phyloP scores from a whole-genome alignment of 768 basidiomycete species.

The Daedaleopsis nitida region DNA sequence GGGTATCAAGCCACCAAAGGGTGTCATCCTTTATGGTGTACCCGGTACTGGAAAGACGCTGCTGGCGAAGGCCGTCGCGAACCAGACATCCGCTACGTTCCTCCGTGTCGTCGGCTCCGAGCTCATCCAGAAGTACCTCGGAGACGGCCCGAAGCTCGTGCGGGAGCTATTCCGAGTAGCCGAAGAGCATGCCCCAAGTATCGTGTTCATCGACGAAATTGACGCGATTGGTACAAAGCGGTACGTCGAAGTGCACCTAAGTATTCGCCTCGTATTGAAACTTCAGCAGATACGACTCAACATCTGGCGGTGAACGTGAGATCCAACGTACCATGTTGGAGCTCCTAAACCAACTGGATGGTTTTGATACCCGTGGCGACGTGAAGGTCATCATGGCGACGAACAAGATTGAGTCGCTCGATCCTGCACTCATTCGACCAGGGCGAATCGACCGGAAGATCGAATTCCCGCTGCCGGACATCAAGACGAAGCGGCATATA shows the following conservation, averaged over 20 bases:
- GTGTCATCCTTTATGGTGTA: conserved; percentile 98
- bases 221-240: conserved; percentile 98
- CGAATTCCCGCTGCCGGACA: conserved; percentile 95
- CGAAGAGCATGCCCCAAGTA: conserved; percentile 97
- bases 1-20: conserved; percentile 99
- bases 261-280: background rate
- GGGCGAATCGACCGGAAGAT: conserved; percentile 99
- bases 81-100: conserved; percentile 98
- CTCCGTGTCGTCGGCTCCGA: conserved; percentile 96
- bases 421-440: conserved; percentile 97
- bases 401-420: conserved; percentile 94
- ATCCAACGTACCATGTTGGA: conserved; percentile 99
- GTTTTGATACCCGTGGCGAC: conserved; percentile 99
- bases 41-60: conserved; percentile 99
- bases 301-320: conserved; percentile 97
- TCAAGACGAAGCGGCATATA: conserved; percentile 99
- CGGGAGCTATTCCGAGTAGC: conserved; percentile 96
- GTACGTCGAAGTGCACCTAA: conserved; percentile 41
- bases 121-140: conserved; percentile 98
- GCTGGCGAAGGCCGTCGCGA: conserved; percentile 95
- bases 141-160: conserved; percentile 97
- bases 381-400: conserved; percentile 99
- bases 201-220: conserved; percentile 99
- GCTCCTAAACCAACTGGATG: conserved; percentile 96
- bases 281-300: conserved; percentile 84